Percentiles rank a stretch among this genome's conserved stretches.
phyloP scores from a whole-genome alignment of 345 rosid genomes.

The Ceriops decandra region DNA sequence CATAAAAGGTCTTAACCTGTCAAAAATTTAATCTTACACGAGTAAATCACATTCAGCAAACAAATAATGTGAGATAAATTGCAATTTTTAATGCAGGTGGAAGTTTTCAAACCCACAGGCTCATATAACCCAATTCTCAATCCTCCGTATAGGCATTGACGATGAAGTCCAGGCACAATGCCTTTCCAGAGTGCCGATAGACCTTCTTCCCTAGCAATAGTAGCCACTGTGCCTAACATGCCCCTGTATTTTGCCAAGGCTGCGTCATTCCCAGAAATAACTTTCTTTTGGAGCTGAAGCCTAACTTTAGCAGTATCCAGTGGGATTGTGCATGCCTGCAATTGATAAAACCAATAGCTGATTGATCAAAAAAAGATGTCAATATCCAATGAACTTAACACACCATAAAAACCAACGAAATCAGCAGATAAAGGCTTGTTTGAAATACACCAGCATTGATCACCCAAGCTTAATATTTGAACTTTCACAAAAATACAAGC shows the following conservation, averaged over 20 bases:
- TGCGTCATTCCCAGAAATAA: constrained; percentile 50
- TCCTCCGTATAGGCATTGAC: constrained; percentile 92
- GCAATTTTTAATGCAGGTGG: constrained; percentile 2
- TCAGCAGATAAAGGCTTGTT: background rate
- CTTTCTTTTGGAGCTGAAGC: constrained; percentile 93
- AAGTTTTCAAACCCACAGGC: constrained; percentile 59
- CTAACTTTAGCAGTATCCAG: constrained; percentile 98
- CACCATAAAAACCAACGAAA: background rate
- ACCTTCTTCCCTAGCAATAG: constrained; percentile 96
- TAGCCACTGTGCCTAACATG: constrained; percentile 83
- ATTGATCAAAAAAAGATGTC: constrained; percentile 8
- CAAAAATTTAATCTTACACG: constrained; percentile 5
- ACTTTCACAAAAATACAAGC: no score
- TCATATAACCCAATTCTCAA: constrained; percentile 95
- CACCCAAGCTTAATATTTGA: no score
- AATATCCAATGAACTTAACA: background rate
- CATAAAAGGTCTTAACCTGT: constrained; percentile 81
- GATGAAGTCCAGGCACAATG: constrained; percentile 88
- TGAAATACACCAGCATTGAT: no score
- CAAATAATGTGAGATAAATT: background rate
- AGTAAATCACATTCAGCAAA: constrained; percentile 8
- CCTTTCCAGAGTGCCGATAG: constrained; percentile 91
- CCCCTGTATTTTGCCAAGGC: constrained; percentile 78
- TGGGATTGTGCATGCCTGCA: constrained; percentile 91
- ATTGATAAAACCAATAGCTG: constrained; percentile 5